Evolutionary conservation across 495 filamentous ascomycete species (phyloP).

Genomic region (Evernia prunastri): DNA sequence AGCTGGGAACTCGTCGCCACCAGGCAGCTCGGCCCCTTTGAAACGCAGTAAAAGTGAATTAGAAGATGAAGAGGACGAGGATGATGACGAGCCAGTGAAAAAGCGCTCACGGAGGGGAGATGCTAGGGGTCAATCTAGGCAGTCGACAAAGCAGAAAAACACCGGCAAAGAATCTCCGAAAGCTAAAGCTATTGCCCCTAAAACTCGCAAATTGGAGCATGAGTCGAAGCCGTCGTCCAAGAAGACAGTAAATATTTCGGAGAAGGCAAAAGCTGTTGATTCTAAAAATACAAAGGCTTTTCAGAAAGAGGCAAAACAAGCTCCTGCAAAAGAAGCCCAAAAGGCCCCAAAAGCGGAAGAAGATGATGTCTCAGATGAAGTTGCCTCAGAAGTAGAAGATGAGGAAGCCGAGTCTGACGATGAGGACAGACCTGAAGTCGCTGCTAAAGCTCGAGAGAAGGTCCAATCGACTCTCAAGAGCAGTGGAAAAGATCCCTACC

Average conservation of each 20-base stretch:
- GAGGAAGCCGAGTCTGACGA: slow-evolving; percentile 54
- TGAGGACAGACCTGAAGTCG: slow-evolving; percentile 67
- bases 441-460: slow-evolving; percentile 71
- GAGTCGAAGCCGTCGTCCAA: slow-evolving; percentile 3
- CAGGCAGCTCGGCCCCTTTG: slow-evolving; percentile 1
- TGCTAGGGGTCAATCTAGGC: slow-evolving; percentile 26
- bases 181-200: background rate
- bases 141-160: background rate
- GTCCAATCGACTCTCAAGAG: slow-evolving; percentile 70
- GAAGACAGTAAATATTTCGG: background rate
- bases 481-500: slow-evolving; percentile 70
- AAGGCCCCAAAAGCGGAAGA: slow-evolving; percentile 26
- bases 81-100: slow-evolving; percentile 37
- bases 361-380: slow-evolving; percentile 23
- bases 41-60: slow-evolving; percentile 20
- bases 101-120: slow-evolving; percentile 55
- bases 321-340: background rate
- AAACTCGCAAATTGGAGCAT: background rate
- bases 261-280: slow-evolving; percentile 4
- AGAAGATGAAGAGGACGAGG: slow-evolving; percentile 35
- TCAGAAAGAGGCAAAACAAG: slow-evolving; percentile 1
- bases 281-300: background rate
- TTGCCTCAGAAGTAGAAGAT: slow-evolving; percentile 37
- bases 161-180: background rate
- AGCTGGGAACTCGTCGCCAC: background rate